A percentile compares a stretch with the other conserved stretches of the same genome.
Conservation (phyloP, 371 early-diverging fungal genomes). For the Capillidium rhysosporum region DNA sequence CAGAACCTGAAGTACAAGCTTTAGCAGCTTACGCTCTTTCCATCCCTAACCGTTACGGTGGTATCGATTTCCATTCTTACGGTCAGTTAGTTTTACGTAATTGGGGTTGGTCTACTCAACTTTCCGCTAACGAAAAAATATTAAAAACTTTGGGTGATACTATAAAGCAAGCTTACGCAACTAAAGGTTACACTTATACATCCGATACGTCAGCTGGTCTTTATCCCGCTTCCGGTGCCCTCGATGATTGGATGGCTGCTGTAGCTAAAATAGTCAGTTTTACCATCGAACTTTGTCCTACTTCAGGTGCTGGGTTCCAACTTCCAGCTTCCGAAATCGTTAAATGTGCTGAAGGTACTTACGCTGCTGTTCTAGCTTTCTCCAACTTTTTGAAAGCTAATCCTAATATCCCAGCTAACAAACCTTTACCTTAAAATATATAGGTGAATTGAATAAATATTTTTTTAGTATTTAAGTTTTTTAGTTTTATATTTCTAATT, state of each 20-base stretch:
- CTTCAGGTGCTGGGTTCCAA: background rate
- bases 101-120: slow-evolving; percentile 17
- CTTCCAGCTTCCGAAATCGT: background rate
- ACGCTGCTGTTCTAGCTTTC: background rate
- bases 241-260: slow-evolving; percentile 6
- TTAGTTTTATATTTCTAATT: too few relatives aligned
- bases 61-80: slow-evolving; percentile 33
- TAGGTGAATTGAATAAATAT: too few relatives aligned
- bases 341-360: background rate
- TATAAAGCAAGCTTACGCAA: background rate
- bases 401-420: slow-evolving; percentile 1
- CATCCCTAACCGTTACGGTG: slow-evolving; percentile 23
- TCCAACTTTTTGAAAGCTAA: background rate
- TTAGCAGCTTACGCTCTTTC: slow-evolving; percentile 18
- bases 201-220: background rate
- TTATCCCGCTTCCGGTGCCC: slow-evolving; percentile 1
- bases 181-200: background rate
- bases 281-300: slow-evolving; percentile 1
- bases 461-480: too few relatives aligned
- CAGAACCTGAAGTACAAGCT: slow-evolving; percentile 33
- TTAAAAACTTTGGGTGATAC: background rate
- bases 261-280: background rate
- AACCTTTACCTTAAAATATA: background rate
- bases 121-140: slow-evolving; percentile 9
- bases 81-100: slow-evolving; percentile 21